phyloP scores from a whole-genome alignment of 2,329 filamentous ascomycete species.

The Xylariaceae sp. region DNA sequence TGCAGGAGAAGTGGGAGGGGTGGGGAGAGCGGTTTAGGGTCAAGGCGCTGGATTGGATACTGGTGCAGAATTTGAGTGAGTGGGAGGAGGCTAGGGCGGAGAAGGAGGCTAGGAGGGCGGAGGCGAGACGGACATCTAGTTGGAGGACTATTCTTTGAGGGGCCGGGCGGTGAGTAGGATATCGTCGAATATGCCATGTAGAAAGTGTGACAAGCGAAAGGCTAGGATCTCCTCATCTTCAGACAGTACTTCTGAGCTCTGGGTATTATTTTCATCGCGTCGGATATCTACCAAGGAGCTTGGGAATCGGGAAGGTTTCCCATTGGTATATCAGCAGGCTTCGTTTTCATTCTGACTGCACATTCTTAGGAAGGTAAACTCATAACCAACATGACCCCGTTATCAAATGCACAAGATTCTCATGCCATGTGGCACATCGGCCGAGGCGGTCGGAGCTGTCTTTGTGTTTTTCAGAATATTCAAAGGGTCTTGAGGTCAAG shows the following conservation, averaged over 20 bases:
- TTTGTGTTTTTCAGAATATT: too few species aligned
- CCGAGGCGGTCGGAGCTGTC: too few species aligned
- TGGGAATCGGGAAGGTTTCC: too few species aligned
- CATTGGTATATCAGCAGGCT: too few species aligned
- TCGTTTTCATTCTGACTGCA: too few species aligned
- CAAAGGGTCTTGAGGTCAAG: too few species aligned
- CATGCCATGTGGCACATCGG: too few species aligned
- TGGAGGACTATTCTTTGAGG: not conserved
- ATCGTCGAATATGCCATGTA: not conserved
- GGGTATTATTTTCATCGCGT: too few species aligned
- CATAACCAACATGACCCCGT: too few species aligned
- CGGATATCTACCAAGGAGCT: too few species aligned
- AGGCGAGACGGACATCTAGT: conserved; percentile 4
- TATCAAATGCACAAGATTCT: too few species aligned
- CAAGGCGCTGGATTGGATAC: conserved; percentile 17
- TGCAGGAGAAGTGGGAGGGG: conserved; percentile 11
- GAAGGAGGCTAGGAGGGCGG: conserved; percentile 17
- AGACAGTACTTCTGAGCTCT: not conserved
- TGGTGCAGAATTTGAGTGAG: conserved; percentile 21
- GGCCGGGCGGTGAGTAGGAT: not conserved
- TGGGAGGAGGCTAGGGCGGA: conserved; percentile 15
- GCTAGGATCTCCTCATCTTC: not conserved
- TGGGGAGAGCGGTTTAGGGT: conserved; percentile 11
- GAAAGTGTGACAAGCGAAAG: not conserved
- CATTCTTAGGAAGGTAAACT: too few species aligned